These are phyloP conservation scores for Vinca minor DNA, from an alignment of 257 asterid genomes.

Conservation along the genomic window DNA sequence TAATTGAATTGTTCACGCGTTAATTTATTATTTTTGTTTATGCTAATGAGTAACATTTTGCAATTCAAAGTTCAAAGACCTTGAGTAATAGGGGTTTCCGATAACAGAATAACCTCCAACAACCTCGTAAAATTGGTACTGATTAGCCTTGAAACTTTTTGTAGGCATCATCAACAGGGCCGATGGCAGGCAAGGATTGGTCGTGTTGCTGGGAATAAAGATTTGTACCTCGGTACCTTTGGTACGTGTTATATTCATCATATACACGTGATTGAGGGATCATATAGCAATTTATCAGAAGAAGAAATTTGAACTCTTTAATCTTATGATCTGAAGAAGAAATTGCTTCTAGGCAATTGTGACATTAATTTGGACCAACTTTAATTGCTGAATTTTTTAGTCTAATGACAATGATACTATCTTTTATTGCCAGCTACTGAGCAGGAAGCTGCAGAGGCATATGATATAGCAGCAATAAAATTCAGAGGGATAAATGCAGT, in stretches of 20 bases:
- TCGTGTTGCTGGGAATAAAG: conserved; percentile 92
- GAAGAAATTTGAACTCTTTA: neutral
- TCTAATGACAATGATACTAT: neutral
- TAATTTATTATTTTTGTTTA: neutral
- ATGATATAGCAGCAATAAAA: conserved; percentile 93
- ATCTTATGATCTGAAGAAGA: neutral
- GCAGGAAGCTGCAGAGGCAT: conserved; percentile 99
- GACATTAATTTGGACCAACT: no score
- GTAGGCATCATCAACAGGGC: conserved; percentile 99
- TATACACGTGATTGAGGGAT: no score
- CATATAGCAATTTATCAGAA: neutral
- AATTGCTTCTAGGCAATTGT: no score
- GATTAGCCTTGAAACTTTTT: neutral
- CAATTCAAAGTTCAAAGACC: neutral
- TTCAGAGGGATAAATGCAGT: conserved; percentile 81
- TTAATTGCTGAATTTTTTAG: no score
- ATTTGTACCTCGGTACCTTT: conserved; percentile 88
- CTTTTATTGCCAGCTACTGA: conserved; percentile 54
- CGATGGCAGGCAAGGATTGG: conserved; percentile 99
- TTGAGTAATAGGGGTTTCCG: neutral
- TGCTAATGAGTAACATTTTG: neutral
- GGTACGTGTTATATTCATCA: conserved; percentile 28
- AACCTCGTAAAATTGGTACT: neutral
- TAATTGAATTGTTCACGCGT: neutral
- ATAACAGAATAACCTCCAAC: no score